These are phyloP conservation scores for Mycena crocata DNA, from an alignment of 768 basidiomycete species.

Conservation along the genomic window DNA sequence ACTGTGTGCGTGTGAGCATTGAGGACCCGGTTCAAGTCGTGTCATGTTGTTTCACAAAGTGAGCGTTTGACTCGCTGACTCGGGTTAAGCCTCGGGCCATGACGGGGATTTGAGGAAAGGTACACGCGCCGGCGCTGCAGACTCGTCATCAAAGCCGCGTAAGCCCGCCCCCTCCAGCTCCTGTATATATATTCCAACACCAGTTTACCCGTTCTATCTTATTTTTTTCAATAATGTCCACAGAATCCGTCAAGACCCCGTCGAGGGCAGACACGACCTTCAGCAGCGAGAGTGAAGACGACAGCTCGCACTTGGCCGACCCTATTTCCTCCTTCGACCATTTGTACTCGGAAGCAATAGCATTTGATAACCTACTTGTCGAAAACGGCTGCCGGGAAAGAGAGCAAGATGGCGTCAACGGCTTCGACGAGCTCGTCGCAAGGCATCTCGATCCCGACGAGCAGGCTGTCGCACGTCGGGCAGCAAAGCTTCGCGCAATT, in stretches of 20 bases:
- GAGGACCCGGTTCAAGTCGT: neutral
- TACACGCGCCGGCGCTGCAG: too few relatives aligned
- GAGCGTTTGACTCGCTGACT: too few relatives aligned
- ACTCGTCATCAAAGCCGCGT: too few relatives aligned
- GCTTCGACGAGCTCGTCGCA: slow-evolving; percentile 57
- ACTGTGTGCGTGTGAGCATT: too few relatives aligned
- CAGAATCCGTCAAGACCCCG: neutral
- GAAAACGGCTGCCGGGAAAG: slow-evolving; percentile 1
- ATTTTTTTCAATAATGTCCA: neutral
- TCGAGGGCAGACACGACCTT: slow-evolving; percentile 15
- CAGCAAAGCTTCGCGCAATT: slow-evolving; percentile 53
- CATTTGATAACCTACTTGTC: slow-evolving; percentile 23
- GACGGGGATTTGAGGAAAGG: too few relatives aligned
- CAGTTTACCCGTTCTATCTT: neutral
- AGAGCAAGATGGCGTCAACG: slow-evolving; percentile 39
- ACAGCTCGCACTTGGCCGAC: neutral
- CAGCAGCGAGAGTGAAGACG: slow-evolving; percentile 15
- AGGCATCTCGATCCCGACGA: slow-evolving; percentile 52
- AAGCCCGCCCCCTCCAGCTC: too few relatives aligned
- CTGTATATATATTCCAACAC: too few relatives aligned
- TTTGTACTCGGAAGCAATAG: slow-evolving; percentile 11
- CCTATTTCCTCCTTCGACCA: slow-evolving; percentile 2
- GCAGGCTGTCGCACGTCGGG: slow-evolving; percentile 45
- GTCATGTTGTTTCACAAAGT: too few relatives aligned
- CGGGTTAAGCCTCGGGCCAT: too few relatives aligned